phyloP scores from a whole-genome alignment of 192 early-diverging fungal genomes.

The Coemansia sp. region DNA sequence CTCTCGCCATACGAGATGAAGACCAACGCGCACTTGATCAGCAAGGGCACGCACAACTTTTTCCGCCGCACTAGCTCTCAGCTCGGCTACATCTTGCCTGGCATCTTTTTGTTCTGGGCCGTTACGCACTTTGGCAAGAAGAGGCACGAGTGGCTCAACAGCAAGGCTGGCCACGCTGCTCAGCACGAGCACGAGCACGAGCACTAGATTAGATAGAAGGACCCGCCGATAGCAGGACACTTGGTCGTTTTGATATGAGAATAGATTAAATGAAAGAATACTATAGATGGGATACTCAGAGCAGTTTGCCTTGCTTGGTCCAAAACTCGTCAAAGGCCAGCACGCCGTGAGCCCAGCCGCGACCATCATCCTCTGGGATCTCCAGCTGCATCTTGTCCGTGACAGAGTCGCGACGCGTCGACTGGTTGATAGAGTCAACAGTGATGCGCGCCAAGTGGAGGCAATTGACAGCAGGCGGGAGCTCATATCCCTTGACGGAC shows the following conservation, averaged over 20 bases:
- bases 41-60: conserved; percentile 50
- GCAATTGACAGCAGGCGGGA: conserved; percentile 37
- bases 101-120: too few species aligned
- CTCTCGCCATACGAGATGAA: conserved; percentile 52
- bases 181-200: conserved; percentile 19
- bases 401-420: background rate
- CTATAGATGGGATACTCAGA: background rate
- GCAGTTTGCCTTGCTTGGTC: background rate
- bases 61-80: conserved; percentile 41
- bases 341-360: conserved; percentile 26
- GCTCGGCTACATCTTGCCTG: too few species aligned
- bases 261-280: background rate
- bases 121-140: conserved; percentile 37
- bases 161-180: conserved; percentile 47
- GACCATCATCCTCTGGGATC: conserved; percentile 1
- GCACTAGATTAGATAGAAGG: conserved; percentile 8
- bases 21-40: conserved; percentile 46
- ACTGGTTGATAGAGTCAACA: conserved; percentile 7
- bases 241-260: background rate
- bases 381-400: background rate
- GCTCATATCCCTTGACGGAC: conserved; percentile 1
- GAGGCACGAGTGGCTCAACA: conserved; percentile 46
- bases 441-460: conserved; percentile 30
- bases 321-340: conserved; percentile 32
- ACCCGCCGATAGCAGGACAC: too few species aligned